Conservation (phyloP, 306 rosid species). For the Quillaja saponaria region DNA sequence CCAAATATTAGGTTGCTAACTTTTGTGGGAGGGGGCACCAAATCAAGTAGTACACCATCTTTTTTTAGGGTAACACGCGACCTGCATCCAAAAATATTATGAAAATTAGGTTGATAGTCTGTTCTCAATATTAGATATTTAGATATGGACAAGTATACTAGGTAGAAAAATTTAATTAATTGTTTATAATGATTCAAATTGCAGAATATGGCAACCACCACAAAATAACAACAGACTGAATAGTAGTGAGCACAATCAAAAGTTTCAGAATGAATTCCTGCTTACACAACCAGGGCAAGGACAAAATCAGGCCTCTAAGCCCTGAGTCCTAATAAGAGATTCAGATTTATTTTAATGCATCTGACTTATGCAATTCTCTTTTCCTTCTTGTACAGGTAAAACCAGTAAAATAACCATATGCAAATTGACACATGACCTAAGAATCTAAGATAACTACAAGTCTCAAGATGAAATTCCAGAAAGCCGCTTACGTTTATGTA, state of each 20-base stretch:
- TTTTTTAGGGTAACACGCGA: conserved; percentile 81
- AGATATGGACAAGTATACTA: no score
- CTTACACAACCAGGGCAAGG: background rate
- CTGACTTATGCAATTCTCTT: no score
- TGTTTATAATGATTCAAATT: background rate
- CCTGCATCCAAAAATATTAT: conserved; percentile 44
- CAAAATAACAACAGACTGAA: conserved; percentile 13
- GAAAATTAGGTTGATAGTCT: background rate
- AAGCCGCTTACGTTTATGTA: no score
- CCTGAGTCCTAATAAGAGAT: background rate
- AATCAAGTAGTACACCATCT: conserved; percentile 73
- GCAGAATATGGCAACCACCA: conserved; percentile 1
- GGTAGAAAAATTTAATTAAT: conserved; percentile 13
- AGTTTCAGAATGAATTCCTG: conserved; percentile 1
- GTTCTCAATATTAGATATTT: no score
- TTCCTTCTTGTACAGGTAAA: no score
- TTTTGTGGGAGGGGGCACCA: conserved; percentile 90
- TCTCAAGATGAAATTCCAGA: no score
- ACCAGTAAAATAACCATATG: no score
- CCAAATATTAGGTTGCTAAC: conserved; percentile 87
- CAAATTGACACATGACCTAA: no score
- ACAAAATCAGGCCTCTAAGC: background rate
- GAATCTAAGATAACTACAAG: no score
- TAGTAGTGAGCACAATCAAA: conserved; percentile 8
- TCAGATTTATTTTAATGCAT: background rate